A percentile compares a stretch with the other conserved stretches of the same genome.
Evolutionary conservation across 805 yeast species (phyloP).

Genomic region (Saccharomycopsis sp.): DNA sequence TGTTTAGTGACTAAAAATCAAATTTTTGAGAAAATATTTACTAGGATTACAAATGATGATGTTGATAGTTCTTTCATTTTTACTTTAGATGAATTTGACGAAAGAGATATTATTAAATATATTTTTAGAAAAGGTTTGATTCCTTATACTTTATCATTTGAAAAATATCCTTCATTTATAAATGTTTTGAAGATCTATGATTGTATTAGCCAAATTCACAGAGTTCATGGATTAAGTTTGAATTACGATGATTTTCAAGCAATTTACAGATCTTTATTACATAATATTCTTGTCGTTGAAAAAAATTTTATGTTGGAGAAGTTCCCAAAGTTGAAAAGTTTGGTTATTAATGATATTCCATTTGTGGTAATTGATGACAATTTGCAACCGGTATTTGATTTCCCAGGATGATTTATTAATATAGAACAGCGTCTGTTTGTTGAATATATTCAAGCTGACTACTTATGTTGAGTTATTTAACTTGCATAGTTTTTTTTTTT

Average conservation of each 20-base stretch:
- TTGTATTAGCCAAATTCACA: conserved; percentile 3
- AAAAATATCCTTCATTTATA: conserved; percentile 12
- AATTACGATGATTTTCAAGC: conserved; percentile 1
- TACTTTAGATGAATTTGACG: conserved; percentile 5
- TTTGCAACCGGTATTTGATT: neutral
- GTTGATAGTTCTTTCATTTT: too few species aligned
- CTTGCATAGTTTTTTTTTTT: too few species aligned
- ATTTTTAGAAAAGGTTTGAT: conserved; percentile 11
- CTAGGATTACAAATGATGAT: neutral
- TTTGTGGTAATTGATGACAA: conserved; percentile 2
- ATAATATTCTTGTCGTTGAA: conserved; percentile 7
- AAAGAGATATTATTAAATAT: conserved; percentile 1
- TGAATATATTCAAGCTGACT: too few species aligned
- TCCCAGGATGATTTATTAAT: too few species aligned
- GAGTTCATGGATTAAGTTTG: neutral
- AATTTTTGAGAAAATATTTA: neutral
- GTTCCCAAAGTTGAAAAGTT: conserved; percentile 7
- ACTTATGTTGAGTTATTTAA: too few species aligned
- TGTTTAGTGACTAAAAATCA: conserved; percentile 4
- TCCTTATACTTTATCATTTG: conserved; percentile 13
- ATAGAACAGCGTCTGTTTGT: too few species aligned
- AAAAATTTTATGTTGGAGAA: conserved; percentile 1
- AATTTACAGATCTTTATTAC: conserved; percentile 9
- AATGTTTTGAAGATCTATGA: neutral
- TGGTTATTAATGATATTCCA: conserved; percentile 15